Evolutionary conservation across 345 rosid genomes (phyloP).

Genomic region (Pistacia vera): DNA sequence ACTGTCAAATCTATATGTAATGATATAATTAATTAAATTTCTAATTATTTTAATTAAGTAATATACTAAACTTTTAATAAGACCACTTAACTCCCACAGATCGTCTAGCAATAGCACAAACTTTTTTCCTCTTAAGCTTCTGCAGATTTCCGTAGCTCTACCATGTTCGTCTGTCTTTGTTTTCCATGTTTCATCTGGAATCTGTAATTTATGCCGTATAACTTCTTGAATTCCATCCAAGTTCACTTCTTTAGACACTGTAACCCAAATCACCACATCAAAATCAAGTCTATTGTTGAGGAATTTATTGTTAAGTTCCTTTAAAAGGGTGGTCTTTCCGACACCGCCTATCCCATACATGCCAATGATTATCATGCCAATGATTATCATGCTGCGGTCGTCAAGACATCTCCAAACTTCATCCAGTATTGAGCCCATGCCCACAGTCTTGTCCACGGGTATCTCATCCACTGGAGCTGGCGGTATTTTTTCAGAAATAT

Average conservation of each 20-base stretch:
- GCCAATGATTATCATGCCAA: background rate
- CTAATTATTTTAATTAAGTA: no score
- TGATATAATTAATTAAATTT: no score
- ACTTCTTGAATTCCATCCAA: background rate
- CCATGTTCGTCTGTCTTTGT: background rate
- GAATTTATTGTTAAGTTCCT: background rate
- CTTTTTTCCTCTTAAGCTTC: conserved; percentile 4
- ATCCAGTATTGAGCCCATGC: background rate
- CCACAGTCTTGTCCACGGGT: background rate
- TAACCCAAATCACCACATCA: background rate
- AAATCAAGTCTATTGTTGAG: background rate
- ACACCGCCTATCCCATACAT: conserved; percentile 7
- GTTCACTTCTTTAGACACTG: background rate
- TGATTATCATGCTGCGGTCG: no score
- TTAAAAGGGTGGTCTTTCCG: conserved; percentile 13
- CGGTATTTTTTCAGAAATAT: background rate
- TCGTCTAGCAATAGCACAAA: conserved; percentile 24
- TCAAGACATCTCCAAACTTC: conserved; percentile 2
- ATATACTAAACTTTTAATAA: no score
- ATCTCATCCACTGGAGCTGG: background rate
- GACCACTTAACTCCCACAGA: conserved; percentile 10
- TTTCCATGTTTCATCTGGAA: background rate
- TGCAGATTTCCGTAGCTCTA: background rate
- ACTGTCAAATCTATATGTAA: no score
- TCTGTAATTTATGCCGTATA: background rate